Conservation (phyloP, 1,139 yeast genomes). For the Lodderomyces margitis region DNA sequence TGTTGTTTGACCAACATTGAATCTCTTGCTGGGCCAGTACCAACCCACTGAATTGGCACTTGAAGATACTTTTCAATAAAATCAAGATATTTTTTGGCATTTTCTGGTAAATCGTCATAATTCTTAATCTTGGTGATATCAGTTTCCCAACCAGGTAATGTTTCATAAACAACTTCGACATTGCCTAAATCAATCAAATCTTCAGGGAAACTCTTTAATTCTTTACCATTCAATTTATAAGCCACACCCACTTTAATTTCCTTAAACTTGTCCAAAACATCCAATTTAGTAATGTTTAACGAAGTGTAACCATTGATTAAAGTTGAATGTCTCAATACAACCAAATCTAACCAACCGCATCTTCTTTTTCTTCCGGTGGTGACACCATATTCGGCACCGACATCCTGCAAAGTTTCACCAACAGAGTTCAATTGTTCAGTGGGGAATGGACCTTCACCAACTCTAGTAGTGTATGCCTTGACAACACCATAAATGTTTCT, state of each 20-base stretch:
- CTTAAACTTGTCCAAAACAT: slow-evolving; percentile 85
- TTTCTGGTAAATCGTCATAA: slow-evolving; percentile 79
- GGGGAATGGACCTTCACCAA: slow-evolving; percentile 99
- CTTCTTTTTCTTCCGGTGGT: slow-evolving; percentile 99
- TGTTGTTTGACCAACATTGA: slow-evolving; percentile 52
- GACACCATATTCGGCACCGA: slow-evolving; percentile 97
- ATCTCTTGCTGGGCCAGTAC: slow-evolving; percentile 97
- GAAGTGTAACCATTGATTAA: slow-evolving; percentile 92
- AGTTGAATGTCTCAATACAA: slow-evolving; percentile 87
- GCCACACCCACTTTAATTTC: slow-evolving; percentile 86
- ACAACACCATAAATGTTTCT: slow-evolving; percentile 90
- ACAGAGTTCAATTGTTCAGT: slow-evolving; percentile 87
- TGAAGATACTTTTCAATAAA: slow-evolving; percentile 81
- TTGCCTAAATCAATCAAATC: slow-evolving; percentile 77
- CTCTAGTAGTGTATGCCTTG: slow-evolving; percentile 97
- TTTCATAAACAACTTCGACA: slow-evolving; percentile 86
- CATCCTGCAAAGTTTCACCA: slow-evolving; percentile 84
- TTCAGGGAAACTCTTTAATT: slow-evolving; percentile 82
- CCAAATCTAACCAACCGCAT: slow-evolving; percentile 99
- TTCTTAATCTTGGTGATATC: slow-evolving; percentile 72
- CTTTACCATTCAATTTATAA: slow-evolving; percentile 75
- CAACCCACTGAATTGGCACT: slow-evolving; percentile 94
- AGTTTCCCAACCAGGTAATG: slow-evolving; percentile 91
- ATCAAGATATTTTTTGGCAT: slow-evolving; percentile 79
- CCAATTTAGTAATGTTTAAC: slow-evolving; percentile 91